A percentile compares a stretch with the other conserved stretches of the same genome.
These are phyloP conservation scores for Stagonosporopsis tanaceti DNA, from an alignment of 2,329 filamentous ascomycete genomes.

Conservation along the genomic window DNA sequence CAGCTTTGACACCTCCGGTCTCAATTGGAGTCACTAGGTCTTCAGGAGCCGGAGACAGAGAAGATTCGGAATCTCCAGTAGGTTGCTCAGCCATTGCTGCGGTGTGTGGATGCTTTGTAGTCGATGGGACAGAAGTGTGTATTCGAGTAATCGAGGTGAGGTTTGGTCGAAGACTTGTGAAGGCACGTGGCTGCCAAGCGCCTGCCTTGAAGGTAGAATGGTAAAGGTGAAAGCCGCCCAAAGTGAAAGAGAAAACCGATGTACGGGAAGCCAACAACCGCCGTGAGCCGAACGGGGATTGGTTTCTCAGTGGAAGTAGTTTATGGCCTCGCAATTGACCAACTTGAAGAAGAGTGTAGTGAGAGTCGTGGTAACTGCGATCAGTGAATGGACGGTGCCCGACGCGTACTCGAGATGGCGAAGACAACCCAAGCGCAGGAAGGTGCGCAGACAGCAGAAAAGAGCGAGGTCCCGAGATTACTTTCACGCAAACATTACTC, in stretches of 20 bases:
- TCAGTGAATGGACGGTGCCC: neutral
- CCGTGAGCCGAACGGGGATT: neutral
- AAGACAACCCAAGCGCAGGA: neutral
- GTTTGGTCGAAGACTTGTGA: neutral
- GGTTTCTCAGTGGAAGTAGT: neutral
- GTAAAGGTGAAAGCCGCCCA: constrained; percentile 18
- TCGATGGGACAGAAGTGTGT: constrained; percentile 3
- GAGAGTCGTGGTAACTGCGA: neutral
- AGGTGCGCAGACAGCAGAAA: neutral
- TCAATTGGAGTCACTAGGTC: constrained; percentile 14
- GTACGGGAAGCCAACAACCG: neutral
- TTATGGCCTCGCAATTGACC: neutral
- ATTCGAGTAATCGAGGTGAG: neutral
- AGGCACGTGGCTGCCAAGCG: neutral
- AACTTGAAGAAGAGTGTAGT: no score
- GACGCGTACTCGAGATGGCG: constrained; percentile 5
- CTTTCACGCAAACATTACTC: neutral
- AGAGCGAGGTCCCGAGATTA: neutral
- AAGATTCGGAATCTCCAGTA: constrained; percentile 28
- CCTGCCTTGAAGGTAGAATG: neutral
- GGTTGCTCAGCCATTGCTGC: constrained; percentile 32
- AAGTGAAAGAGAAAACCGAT: neutral
- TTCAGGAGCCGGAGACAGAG: constrained; percentile 35
- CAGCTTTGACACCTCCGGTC: constrained; percentile 12
- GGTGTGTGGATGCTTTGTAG: neutral